Conservation (phyloP, 1,284 basidiomycete genomes). For the Cutaneotrichosporon mucoides region DNA sequence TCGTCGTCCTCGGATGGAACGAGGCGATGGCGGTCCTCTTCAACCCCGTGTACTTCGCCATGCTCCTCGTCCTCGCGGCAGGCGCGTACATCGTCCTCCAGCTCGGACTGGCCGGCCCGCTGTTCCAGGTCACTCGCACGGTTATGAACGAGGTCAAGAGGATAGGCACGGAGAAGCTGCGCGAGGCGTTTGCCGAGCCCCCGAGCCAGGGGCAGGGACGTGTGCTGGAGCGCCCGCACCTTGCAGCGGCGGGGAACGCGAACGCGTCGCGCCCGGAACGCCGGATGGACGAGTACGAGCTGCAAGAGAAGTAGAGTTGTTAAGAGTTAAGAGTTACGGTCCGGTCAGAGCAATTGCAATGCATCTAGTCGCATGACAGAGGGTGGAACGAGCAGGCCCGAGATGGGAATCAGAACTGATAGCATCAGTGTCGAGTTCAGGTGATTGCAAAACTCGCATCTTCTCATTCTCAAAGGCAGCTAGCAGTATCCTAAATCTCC, state of each 20-base stretch:
- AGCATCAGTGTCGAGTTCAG: no score
- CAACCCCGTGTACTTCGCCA: slow-evolving; percentile 88
- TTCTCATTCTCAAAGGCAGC: no score
- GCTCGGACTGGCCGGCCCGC: slow-evolving; percentile 72
- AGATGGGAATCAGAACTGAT: no score
- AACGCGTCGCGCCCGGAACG: not conserved
- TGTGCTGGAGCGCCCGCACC: not conserved
- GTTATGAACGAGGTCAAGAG: slow-evolving; percentile 68
- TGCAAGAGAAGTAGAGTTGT: not conserved
- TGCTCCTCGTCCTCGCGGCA: slow-evolving; percentile 66
- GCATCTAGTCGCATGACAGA: no score
- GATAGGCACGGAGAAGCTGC: slow-evolving; percentile 64
- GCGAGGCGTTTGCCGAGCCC: slow-evolving; percentile 68
- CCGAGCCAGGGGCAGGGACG: not conserved
- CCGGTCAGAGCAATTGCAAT: no score
- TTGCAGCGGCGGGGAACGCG: slow-evolving; percentile 1
- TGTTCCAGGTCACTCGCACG: slow-evolving; percentile 65
- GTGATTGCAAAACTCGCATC: no score
- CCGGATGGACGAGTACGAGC: not conserved
- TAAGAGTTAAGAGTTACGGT: no score
- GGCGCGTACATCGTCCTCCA: slow-evolving; percentile 70
- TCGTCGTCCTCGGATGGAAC: slow-evolving; percentile 95
- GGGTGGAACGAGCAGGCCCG: no score
- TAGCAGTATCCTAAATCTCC: no score
- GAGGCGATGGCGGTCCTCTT: slow-evolving; percentile 93